Evolutionary conservation across 768 basidiomycete genomes (phyloP), one percentile per base, ranked within the genome.

Genomic region (Gloeostereum incarnatum): DNA sequence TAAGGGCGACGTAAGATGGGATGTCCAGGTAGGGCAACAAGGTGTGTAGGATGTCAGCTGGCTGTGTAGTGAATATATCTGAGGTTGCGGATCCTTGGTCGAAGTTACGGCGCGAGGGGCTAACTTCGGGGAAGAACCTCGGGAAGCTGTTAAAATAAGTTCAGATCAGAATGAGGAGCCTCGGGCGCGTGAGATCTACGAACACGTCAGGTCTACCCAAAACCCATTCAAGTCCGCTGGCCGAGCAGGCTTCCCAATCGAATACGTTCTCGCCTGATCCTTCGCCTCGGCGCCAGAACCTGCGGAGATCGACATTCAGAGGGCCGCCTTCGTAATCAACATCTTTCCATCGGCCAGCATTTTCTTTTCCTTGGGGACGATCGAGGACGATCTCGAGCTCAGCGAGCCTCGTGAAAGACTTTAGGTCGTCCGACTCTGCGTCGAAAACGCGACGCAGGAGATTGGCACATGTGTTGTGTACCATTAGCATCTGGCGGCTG

Each of bases 91-190:
- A 8, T 14, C 9, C 8, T 29, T 29, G 9, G 19, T 46, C 11
- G 7, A 16, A 22, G 1, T 39, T 30, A 17, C 49, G 34, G 23
- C 54, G 46, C 3, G 35, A 36, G 6, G 38, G 39, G 1, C 42
- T 22, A 5, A 56, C 49, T 10, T 29, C 13, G 13, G 34, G 19
- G 18, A 25, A 39, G 44, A 57, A 55, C 16, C 45, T 45, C 3
- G 54, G 55, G 37, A 55, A 55, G n/a, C 55, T 55, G n/a, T 16
- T 30, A n/a, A n/a, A n/a, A n/a, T 21, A 10, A 6, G 30, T 8
- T 17, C 21, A 26, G 16, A 6, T 18, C 30, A 14, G 2, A n/a
- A 22, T 16, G 16, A 5, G 32, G 22, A 35, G 11, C n/a, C n/a
- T 7, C 24, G 19, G 6, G 38, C 27, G 18, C n/a, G n/a, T n/a